phyloP scores from a whole-genome alignment of 495 filamentous ascomycete genomes.

The Xylaria nigripes region DNA sequence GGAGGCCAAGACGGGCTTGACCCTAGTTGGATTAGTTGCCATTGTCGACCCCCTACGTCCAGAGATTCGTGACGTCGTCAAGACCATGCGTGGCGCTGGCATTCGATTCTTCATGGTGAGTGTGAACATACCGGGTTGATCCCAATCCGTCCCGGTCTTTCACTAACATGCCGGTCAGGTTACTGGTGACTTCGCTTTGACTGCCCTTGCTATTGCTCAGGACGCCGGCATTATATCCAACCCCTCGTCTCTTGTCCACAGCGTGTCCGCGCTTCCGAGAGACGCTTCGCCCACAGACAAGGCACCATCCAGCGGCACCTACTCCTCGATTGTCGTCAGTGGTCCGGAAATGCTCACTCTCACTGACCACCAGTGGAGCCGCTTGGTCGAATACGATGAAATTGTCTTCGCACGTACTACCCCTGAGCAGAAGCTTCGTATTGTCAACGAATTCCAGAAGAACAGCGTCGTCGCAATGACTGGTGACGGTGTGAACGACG shows the following conservation, averaged over 20 bases:
- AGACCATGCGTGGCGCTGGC: conserved; percentile 49
- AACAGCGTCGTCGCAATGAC: conserved; percentile 49
- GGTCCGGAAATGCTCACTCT: conserved; percentile 52
- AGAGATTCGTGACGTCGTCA: conserved; percentile 55
- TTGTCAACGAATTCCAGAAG: conserved; percentile 58
- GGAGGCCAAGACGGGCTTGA: conserved; percentile 43
- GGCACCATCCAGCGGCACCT: conserved; percentile 14
- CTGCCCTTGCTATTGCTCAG: conserved; percentile 58
- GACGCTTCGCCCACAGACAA: conserved; percentile 13
- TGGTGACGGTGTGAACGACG: conserved; percentile 78
- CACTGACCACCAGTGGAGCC: conserved; percentile 49
- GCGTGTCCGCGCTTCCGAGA: conserved; percentile 32
- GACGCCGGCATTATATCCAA: conserved; percentile 58
- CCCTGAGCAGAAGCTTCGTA: conserved; percentile 68
- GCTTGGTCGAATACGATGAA: conserved; percentile 49
- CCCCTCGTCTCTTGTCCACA: conserved; percentile 28
- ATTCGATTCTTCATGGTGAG: conserved; percentile 56
- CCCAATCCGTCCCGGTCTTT: background rate
- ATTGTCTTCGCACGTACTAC: conserved; percentile 65
- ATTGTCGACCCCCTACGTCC: conserved; percentile 60
- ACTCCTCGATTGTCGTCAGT: conserved; percentile 41
- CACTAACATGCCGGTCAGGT: conserved; percentile 26
- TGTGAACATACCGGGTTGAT: background rate
- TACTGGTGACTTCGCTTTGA: conserved; percentile 68
- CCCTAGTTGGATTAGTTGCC: conserved; percentile 54